Conservation (phyloP, 2,329 filamentous ascomycete species). For the Sporothrix curviconia region DNA sequence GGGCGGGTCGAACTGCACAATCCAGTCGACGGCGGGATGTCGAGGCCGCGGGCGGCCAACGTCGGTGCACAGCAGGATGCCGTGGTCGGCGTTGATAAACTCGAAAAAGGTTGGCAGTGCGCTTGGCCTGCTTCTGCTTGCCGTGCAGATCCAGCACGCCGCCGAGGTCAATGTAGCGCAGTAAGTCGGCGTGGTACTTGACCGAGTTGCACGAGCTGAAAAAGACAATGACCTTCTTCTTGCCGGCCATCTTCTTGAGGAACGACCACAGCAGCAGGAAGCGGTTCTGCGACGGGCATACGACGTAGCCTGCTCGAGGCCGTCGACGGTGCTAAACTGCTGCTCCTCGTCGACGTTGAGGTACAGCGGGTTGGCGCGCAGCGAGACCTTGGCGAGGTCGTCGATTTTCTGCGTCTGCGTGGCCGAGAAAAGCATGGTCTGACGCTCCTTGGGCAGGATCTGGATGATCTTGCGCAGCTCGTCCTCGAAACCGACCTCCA, state of each 20-base stretch:
- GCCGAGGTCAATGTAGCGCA: constrained; percentile 89
- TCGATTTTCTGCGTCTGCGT: constrained; percentile 99
- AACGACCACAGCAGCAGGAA: constrained; percentile 94
- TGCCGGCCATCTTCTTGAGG: constrained; percentile 83
- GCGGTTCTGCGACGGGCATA: constrained; percentile 88
- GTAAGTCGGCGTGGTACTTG: constrained; percentile 89
- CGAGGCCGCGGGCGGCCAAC: constrained; percentile 90
- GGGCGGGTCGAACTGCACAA: constrained; percentile 90
- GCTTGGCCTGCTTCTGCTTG: constrained; percentile 91
- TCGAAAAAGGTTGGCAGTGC: constrained; percentile 99
- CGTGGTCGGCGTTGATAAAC: constrained; percentile 69
- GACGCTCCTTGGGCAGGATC: constrained; percentile 79
- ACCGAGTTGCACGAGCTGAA: constrained; percentile 89
- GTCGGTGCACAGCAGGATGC: constrained; percentile 91
- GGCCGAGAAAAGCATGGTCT: constrained; percentile 97
- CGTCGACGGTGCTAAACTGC: constrained; percentile 82
- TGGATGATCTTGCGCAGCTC: constrained; percentile 97
- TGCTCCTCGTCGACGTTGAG: constrained; percentile 85
- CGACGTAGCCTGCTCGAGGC: constrained; percentile 89
- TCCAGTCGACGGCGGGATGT: constrained; percentile 96
- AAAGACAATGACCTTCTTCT: constrained; percentile 98
- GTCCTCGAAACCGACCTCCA: constrained; percentile 97
- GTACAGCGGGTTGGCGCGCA: constrained; percentile 84
- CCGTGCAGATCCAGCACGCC: constrained; percentile 75
- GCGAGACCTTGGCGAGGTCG: constrained; percentile 87